Base-by-base conservation (phyloP, 2,329 filamentous ascomycete species). In the Colletotrichum neosansevieriae region DNA sequence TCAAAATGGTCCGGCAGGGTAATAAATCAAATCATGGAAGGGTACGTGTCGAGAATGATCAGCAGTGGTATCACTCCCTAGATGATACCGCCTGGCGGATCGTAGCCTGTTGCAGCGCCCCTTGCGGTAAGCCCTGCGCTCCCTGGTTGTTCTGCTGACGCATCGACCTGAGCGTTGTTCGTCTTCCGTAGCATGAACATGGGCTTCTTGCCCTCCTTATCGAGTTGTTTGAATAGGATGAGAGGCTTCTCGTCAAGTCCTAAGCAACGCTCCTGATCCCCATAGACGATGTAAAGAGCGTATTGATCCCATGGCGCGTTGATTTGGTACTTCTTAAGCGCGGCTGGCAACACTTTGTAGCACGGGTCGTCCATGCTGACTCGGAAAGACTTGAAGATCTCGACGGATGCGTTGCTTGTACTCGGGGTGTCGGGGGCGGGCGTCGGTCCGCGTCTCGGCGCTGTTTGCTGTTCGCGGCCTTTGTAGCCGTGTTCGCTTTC, bases 301-400 rank as follows among this genome's bases (percentile, higher is more conserved):
- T 99, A 99, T 76, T 98, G 94, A 73, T 97, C 93, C 92, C 94
- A 98, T 58, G 97, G 95, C 21, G 94, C 95, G 73, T 97, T 95
- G 83, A 99, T 99, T 77, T 98, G 96, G 82, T 99, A 99, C 78
- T 98, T 97, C 78, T 97, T 97, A 17, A 99, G 87, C 2, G 96
- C 96, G 15, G 97, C 96, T 1, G 96, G 96, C 2, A 99, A 86
- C 32, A 99, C 96, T 78, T 98, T 98, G 83, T 97, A 92, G 82
- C 96, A 99, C 3, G 96, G 96, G 76, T 99, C 96, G 73, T 99
- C 96, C 88, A 98, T 97, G 77, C 93, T 96, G 70, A 99, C 96
- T 44, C 95, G 91, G 87, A 99, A 99, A 1, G 93, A 97, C 79
- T 99, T 99, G 89, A 98, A 98, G 68, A 99, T 98, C 79, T 99